phyloP scores from a whole-genome alignment of 140 eudicot genomes.

The Stevia rebaudiana region DNA sequence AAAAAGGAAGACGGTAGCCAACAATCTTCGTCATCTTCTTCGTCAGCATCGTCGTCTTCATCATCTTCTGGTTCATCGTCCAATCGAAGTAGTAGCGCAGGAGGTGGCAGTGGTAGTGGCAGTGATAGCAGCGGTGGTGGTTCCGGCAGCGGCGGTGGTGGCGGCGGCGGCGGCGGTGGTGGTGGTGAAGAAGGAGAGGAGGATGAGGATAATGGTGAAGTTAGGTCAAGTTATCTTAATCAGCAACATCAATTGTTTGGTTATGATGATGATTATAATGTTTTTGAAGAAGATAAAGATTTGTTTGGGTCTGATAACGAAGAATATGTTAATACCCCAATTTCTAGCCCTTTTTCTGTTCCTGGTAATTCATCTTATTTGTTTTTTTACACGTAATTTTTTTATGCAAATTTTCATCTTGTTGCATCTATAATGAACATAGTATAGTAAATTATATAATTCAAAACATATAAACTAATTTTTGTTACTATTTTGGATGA shows the following conservation, averaged over 20 bases:
- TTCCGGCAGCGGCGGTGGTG: neutral
- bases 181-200: neutral
- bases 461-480: neutral
- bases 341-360: constrained; percentile 64
- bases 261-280: constrained; percentile 28
- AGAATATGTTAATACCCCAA: constrained; percentile 63
- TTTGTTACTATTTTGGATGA: neutral
- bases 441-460: neutral
- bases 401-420: neutral
- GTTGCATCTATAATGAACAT: neutral
- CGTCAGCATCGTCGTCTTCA: constrained; percentile 52
- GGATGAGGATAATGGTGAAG: constrained; percentile 10
- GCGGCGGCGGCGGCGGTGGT: neutral
- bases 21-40: constrained; percentile 55
- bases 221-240: neutral
- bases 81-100: neutral
- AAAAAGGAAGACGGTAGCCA: constrained; percentile 26
- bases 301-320: constrained; percentile 96
- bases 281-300: constrained; percentile 62
- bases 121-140: neutral
- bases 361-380: constrained; percentile 47
- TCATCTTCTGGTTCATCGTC: constrained; percentile 2
- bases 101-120: neutral
- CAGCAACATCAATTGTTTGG: neutral
- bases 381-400: neutral